Percentiles rank a stretch among this genome's conserved stretches.
Evolutionary conservation across 2,329 filamentous ascomycete genomes (phyloP).

Genomic region (Penicillium nordicum): DNA sequence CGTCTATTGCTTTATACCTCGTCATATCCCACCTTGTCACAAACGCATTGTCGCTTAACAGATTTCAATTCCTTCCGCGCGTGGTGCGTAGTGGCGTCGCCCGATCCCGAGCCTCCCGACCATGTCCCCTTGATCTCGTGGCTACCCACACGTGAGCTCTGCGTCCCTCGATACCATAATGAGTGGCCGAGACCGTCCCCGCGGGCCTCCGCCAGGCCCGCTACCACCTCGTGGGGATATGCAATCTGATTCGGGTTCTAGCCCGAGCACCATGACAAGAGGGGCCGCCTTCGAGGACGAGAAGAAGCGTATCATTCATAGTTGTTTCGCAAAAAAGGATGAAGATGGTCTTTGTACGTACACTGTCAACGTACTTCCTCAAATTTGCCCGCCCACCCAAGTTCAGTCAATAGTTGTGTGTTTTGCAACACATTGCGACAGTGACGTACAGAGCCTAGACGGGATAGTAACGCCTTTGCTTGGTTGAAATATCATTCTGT

Average conservation of each 20-base stretch:
- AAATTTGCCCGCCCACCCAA: background rate
- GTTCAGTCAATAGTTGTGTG: background rate
- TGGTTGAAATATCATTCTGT: too few species aligned
- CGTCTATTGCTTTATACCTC: constrained; percentile 5
- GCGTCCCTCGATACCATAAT: constrained; percentile 27
- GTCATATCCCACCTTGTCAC: background rate
- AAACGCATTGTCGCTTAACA: background rate
- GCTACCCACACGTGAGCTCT: constrained; percentile 25
- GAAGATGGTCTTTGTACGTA: constrained; percentile 76
- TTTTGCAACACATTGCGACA: background rate
- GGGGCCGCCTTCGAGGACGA: constrained; percentile 96
- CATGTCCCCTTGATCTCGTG: constrained; percentile 33
- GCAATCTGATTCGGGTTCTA: constrained; percentile 32
- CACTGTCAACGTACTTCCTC: background rate
- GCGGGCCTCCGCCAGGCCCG: constrained; percentile 29
- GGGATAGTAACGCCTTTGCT: background rate
- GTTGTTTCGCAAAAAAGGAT: constrained; percentile 89
- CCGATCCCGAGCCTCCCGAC: constrained; percentile 22
- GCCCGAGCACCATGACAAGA: constrained; percentile 37
- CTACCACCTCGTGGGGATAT: constrained; percentile 33
- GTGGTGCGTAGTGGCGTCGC: constrained; percentile 13
- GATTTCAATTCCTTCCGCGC: constrained; percentile 7
- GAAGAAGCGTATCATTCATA: constrained; percentile 89
- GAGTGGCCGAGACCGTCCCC: constrained; percentile 37
- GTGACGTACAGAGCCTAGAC: background rate